Base-by-base conservation (phyloP, 2,329 filamentous ascomycete genomes). In the Alternaria consortialis region DNA sequence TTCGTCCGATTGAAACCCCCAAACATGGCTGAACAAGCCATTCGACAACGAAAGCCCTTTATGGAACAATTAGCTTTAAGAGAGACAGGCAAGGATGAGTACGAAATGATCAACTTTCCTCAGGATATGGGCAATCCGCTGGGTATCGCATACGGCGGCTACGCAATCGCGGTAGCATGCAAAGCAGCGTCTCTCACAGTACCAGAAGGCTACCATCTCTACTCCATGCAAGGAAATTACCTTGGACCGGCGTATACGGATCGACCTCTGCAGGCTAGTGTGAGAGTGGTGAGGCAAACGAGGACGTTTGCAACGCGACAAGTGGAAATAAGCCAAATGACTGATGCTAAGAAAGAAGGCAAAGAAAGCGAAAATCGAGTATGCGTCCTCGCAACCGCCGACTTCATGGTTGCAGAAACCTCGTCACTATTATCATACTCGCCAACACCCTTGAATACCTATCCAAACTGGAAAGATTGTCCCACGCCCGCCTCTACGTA, bases 291-390 rank as follows among this genome's bases (percentile, higher is more conserved):
- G 2, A 77, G 84, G 12, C 78, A 81, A 50, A 85, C 84, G 1
- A 76, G 80, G 13, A 81, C 82, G 0, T 86, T 86, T 55, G 79
- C 80, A 2, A 85, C 84, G 0, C 75, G 83, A 2, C 74, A 81
- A 4, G 79, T 86, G 4, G 75, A 82, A 59, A 77, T 85, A 29
- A 78, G 72, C 52, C 84, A 86, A 57, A 76, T 31, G 17, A 25
- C 17, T 12, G 39, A 40, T 17, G 20, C 46, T 29, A 13, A 7
- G 11, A 48, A 25, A 5, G 46, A 76, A 17, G 58, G 56, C 11
- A 68, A 79, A 0, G 72, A 80, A 50, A 80, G 79, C 9, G 60
- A 68, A 3, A 58, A 71, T 6, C 78, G 84, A 27, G 56, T 73
- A 0, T 84, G 81, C 52, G 63, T 85, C 31, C 78, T 83, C 52